phyloP scores from a whole-genome alignment of 1,284 basidiomycete species.

The Hemileia vastatrix region DNA sequence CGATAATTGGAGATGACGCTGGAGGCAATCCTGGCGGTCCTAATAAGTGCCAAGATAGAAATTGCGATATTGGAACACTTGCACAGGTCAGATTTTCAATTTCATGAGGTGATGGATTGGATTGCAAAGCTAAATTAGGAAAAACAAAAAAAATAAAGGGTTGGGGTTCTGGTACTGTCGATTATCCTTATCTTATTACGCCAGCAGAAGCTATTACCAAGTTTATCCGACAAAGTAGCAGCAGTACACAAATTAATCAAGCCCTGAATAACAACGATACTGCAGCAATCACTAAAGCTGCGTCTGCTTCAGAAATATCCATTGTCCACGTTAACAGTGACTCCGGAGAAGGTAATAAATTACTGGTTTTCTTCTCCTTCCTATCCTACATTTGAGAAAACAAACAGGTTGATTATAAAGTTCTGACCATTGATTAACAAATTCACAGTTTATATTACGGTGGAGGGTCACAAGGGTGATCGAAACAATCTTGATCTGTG shows the following conservation, averaged over 20 bases:
- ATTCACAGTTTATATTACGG: conserved; percentile 23
- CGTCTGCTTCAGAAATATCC: conserved; percentile 5
- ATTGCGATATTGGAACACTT: conserved; percentile 16
- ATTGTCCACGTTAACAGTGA: conserved; percentile 19
- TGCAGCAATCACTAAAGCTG: conserved; percentile 6
- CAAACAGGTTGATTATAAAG: no score
- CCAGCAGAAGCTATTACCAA: conserved; percentile 16
- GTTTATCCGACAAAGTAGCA: not conserved
- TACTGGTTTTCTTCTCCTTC: no score
- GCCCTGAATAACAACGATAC: conserved; percentile 11
- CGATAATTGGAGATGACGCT: conserved; percentile 19
- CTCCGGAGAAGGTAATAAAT: conserved; percentile 21
- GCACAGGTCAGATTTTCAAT: no score
- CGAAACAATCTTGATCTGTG: conserved; percentile 16
- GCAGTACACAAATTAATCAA: conserved; percentile 3
- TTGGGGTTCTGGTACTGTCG: conserved; percentile 20
- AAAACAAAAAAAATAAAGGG: no score
- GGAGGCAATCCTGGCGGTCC: conserved; percentile 12
- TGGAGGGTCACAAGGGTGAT: conserved; percentile 17
- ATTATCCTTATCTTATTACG: conserved; percentile 13
- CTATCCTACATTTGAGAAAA: no score
- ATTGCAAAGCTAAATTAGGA: no score
- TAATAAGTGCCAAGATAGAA: conserved; percentile 12
- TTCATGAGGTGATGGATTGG: no score
- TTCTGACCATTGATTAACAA: no score